Evolutionary conservation across 768 basidiomycete genomes (phyloP).

Genomic region (Panaeolus cyanescens): DNA sequence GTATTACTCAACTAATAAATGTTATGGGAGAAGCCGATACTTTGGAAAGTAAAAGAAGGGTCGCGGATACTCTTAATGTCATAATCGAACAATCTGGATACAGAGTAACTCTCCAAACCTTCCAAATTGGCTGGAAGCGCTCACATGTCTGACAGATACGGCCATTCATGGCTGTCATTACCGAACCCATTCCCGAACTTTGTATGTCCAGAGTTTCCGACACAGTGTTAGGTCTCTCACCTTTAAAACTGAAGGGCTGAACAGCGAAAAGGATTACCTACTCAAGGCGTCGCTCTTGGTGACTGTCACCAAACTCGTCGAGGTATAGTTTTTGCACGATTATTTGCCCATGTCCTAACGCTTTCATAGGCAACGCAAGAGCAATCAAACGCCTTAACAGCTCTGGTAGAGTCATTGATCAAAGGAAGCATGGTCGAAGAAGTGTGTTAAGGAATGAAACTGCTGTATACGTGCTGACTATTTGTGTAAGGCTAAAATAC

Average conservation of each 20-base stretch:
- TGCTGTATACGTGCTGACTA: conserved; percentile 13
- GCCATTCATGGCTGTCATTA: conserved; percentile 63
- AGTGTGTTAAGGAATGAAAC: conserved; percentile 33
- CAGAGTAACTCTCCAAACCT: conserved; percentile 28
- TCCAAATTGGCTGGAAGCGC: neutral
- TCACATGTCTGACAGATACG: conserved; percentile 49
- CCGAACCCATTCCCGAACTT: conserved; percentile 64
- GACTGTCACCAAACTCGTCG: conserved; percentile 69
- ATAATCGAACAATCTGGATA: conserved; percentile 61
- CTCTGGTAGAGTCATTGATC: conserved; percentile 64
- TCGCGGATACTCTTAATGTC: conserved; percentile 69
- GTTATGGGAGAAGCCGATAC: conserved; percentile 75
- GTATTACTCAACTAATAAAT: conserved; percentile 65
- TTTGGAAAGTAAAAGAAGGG: conserved; percentile 73
- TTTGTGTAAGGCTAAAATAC: conserved; percentile 51
- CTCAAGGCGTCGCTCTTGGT: conserved; percentile 72
- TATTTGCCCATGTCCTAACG: conserved; percentile 3
- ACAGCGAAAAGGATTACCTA: conserved; percentile 66
- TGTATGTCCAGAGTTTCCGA: conserved; percentile 47
- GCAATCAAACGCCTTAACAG: conserved; percentile 54
- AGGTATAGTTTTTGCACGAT: conserved; percentile 44
- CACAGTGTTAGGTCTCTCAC: neutral
- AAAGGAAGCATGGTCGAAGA: conserved; percentile 61
- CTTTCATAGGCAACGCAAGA: conserved; percentile 63
- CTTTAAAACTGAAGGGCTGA: conserved; percentile 50